Conservation (phyloP, 75 land plant species). For the Adiantum capillusveneris region DNA sequence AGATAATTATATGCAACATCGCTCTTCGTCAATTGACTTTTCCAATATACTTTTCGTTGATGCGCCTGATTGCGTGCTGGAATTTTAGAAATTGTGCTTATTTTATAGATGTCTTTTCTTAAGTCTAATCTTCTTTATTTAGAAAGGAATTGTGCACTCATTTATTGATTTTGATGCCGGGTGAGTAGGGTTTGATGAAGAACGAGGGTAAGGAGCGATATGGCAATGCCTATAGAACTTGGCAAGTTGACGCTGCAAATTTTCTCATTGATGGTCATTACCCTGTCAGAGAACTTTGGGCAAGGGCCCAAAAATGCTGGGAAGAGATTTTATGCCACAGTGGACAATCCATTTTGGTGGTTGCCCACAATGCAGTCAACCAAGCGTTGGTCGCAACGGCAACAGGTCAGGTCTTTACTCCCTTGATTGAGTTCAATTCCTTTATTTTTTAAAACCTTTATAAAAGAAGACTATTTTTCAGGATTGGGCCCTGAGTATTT, state of each 20-base stretch:
- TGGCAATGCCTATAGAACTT: slow-evolving; percentile 63
- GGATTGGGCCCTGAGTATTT: slow-evolving; percentile 87
- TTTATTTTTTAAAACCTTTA: background rate
- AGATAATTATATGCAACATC: no score
- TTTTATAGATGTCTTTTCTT: no score
- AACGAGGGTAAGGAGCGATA: slow-evolving; percentile 76
- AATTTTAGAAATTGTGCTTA: no score
- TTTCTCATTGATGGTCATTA: slow-evolving; percentile 89
- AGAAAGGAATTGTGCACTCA: no score
- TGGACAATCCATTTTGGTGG: slow-evolving; percentile 77
- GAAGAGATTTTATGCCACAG: slow-evolving; percentile 56
- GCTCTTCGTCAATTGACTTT: no score
- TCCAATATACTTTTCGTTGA: no score
- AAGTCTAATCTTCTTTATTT: no score
- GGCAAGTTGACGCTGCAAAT: slow-evolving; percentile 86
- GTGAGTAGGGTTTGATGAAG: slow-evolving; percentile 69
- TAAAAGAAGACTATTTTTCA: slow-evolving; percentile 14
- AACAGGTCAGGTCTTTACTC: slow-evolving; percentile 34
- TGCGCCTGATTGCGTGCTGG: no score
- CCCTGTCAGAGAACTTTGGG: slow-evolving; percentile 95
- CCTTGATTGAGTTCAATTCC: background rate
- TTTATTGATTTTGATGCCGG: no score
- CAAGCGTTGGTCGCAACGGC: slow-evolving; percentile 98
- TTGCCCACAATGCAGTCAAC: slow-evolving; percentile 98
- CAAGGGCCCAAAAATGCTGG: slow-evolving; percentile 80